A percentile compares a stretch with the other conserved stretches of the same genome.
Evolutionary conservation across 73 alveolate species (phyloP).

Genomic region (Tetrahymena malaccensis): DNA sequence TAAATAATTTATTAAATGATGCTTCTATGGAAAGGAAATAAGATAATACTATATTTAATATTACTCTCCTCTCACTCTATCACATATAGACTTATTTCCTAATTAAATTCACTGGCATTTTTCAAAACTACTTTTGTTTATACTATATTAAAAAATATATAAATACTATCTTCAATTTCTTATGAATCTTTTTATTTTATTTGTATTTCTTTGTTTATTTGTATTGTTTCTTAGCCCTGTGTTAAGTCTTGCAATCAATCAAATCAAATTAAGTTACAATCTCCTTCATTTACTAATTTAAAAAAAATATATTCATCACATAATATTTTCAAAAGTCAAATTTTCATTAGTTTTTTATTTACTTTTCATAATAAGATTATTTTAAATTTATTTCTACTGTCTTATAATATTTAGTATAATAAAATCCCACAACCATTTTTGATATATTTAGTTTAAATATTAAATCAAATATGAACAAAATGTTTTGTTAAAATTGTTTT

Average conservation of each 20-base stretch:
- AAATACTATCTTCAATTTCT: neutral
- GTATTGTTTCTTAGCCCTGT: neutral
- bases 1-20: neutral
- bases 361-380: no score
- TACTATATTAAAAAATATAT: neutral
- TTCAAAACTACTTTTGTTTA: neutral
- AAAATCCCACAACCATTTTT: neutral
- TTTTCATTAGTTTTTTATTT: no score
- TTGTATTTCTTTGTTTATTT: neutral
- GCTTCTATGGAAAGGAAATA: neutral
- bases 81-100: neutral
- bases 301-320: no score
- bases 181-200: neutral
- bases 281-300: neutral
- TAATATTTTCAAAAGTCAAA: no score
- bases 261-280: neutral
- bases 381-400: neutral
- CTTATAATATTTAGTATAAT: neutral
- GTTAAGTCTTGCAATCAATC: neutral
- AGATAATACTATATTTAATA: neutral
- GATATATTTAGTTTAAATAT: neutral
- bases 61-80: neutral
- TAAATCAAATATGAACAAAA: neutral
- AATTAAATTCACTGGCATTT: neutral
- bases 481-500: no score